Evolutionary conservation across 1,284 basidiomycete species (phyloP).

Genomic region (Ganoderma sp.): DNA sequence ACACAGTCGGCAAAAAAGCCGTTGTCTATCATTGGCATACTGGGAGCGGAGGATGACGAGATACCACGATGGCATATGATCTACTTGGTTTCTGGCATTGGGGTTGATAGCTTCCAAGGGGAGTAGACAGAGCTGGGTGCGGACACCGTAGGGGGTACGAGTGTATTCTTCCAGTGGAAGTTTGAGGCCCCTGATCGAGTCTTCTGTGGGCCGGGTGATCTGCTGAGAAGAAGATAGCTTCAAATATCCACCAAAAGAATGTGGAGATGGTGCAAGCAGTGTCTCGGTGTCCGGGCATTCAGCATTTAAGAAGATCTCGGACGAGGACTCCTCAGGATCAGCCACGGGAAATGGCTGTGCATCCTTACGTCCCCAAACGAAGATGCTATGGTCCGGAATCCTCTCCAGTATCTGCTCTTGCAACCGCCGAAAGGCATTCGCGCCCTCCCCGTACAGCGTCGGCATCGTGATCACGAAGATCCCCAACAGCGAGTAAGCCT

Average conservation of each 20-base stretch:
- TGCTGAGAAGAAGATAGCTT: too few species aligned
- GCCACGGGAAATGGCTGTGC: too few species aligned
- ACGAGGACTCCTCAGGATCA: too few species aligned
- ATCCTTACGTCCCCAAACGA: neutral
- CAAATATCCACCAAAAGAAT: too few species aligned
- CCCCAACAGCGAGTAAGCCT: conserved; percentile 1
- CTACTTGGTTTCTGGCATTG: too few species aligned
- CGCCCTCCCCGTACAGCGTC: conserved; percentile 1
- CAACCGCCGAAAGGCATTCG: neutral
- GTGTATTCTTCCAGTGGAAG: neutral
- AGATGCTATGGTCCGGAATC: neutral
- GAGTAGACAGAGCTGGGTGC: neutral
- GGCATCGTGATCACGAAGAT: conserved; percentile 1
- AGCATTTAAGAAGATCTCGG: too few species aligned
- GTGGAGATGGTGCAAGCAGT: neutral
- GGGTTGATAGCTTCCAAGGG: neutral
- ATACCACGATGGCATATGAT: neutral
- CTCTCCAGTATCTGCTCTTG: conserved; percentile 9
- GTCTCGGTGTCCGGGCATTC: neutral
- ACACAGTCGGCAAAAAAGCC: too few species aligned
- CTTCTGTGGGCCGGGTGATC: too few species aligned
- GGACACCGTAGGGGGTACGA: neutral
- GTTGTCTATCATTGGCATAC: too few species aligned
- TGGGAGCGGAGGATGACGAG: neutral
- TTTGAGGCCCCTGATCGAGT: too few species aligned